These are phyloP conservation scores for Monilinia polystroma DNA, from an alignment of 2,329 filamentous ascomycete species.

Conservation along the genomic window DNA sequence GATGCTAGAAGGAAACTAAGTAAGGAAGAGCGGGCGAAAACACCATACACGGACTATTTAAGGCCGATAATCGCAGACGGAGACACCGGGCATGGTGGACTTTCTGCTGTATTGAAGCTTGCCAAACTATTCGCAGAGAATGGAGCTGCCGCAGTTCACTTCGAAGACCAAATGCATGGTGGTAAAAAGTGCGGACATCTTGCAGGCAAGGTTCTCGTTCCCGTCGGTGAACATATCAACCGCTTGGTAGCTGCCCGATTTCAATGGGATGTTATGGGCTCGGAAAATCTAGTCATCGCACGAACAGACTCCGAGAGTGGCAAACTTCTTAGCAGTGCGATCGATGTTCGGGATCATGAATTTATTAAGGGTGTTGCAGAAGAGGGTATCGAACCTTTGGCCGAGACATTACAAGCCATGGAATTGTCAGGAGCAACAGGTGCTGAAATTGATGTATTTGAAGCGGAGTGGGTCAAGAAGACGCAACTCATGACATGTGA, in stretches of 20 bases:
- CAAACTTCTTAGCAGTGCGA: constrained; percentile 81
- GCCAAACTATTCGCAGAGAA: constrained; percentile 98
- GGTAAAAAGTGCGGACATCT: constrained; percentile 98
- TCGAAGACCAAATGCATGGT: constrained; percentile 96
- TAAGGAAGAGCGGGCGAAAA: constrained; percentile 67
- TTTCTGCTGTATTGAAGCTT: constrained; percentile 90
- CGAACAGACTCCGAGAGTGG: constrained; percentile 95
- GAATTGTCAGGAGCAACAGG: constrained; percentile 75
- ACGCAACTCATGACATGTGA: constrained; percentile 88
- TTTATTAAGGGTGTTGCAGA: constrained; percentile 89
- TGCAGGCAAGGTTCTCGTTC: constrained; percentile 93
- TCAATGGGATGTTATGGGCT: constrained; percentile 98
- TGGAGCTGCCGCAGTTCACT: constrained; percentile 92
- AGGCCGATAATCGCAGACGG: constrained; percentile 95
- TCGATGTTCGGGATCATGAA: constrained; percentile 94
- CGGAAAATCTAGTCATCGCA: constrained; percentile 91
- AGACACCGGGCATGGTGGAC: constrained; percentile 90
- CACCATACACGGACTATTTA: constrained; percentile 87
- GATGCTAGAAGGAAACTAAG: constrained; percentile 78
- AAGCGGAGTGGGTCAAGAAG: constrained; percentile 83
- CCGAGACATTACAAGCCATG: constrained; percentile 88
- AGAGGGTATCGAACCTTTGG: constrained; percentile 70
- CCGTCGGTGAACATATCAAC: constrained; percentile 94
- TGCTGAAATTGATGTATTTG: constrained; percentile 79
- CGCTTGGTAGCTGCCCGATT: constrained; percentile 87